Conservation (phyloP, 176 grass and related monocot species). For the Raddia guianensis region DNA sequence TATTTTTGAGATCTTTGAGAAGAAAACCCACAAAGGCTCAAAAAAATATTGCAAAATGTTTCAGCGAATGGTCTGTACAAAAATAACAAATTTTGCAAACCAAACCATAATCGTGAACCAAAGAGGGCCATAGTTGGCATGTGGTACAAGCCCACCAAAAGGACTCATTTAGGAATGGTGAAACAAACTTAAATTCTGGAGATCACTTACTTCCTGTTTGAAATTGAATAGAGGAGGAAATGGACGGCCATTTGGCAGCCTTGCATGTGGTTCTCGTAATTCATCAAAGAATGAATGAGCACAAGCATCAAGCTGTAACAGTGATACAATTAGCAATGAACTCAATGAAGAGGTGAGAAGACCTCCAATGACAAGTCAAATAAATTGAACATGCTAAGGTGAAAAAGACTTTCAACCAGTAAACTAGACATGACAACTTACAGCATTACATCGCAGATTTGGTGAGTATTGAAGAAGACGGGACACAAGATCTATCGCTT, state of each 20-base stretch:
- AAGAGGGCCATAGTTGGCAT: background rate
- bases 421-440: constrained; percentile 37
- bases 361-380: background rate
- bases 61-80: too few species aligned
- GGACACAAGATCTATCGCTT: constrained; percentile 66
- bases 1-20: too few species aligned
- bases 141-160: background rate
- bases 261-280: constrained; percentile 53
- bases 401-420: background rate
- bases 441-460: constrained; percentile 59
- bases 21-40: too few species aligned
- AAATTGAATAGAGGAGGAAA: constrained; percentile 65
- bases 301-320: constrained; percentile 61
- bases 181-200: background rate
- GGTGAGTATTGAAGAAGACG: constrained; percentile 67
- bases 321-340: constrained; percentile 12
- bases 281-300: constrained; percentile 67
- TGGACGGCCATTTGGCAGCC: constrained; percentile 60
- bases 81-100: too few species aligned
- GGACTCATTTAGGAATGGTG: background rate
- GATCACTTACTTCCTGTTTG: constrained; percentile 59
- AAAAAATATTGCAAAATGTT: too few species aligned
- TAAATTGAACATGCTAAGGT: background rate
- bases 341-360: background rate
- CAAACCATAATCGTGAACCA: too few species aligned